Conservation (phyloP, 371 early-diverging fungal genomes). For the Mucor sp. region DNA sequence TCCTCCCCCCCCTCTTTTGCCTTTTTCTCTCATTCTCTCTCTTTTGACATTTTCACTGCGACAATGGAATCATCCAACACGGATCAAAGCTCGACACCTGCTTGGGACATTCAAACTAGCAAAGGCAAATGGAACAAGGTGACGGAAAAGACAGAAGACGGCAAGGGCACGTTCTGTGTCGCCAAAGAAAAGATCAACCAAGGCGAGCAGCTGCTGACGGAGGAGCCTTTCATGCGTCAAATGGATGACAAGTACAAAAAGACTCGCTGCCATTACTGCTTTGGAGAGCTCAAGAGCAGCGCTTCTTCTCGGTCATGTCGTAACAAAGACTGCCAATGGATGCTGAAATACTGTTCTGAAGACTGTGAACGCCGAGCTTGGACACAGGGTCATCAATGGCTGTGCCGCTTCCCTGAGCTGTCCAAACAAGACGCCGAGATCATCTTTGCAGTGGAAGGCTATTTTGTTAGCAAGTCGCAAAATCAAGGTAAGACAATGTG, state of each 20-base stretch:
- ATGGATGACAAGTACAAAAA: neutral
- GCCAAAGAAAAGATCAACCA: neutral
- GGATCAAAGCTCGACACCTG: constrained; percentile 15
- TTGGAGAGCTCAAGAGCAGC: neutral
- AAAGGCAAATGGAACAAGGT: neutral
- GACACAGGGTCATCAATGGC: constrained; percentile 17
- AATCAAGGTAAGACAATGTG: neutral
- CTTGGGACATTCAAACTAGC: neutral
- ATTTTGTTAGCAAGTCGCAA: constrained; percentile 8
- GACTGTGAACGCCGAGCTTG: constrained; percentile 19
- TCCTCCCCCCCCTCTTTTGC: neutral
- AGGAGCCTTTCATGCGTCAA: constrained; percentile 27
- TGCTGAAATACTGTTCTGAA: constrained; percentile 14
- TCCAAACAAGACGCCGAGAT: neutral
- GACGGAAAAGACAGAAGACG: neutral
- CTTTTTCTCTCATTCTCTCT: neutral
- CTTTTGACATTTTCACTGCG: neutral
- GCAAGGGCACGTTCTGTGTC: constrained; percentile 6
- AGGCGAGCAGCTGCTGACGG: constrained; percentile 12
- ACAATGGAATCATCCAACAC: neutral
- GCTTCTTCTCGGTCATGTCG: neutral
- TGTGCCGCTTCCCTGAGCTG: constrained; percentile 24
- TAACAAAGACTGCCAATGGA: constrained; percentile 13
- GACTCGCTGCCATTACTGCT: constrained; percentile 20
- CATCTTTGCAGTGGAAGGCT: constrained; percentile 25